These are phyloP conservation scores for Cymbopogon flexuosus DNA, from an alignment of 202 grass and related monocot species.

Conservation along the genomic window DNA sequence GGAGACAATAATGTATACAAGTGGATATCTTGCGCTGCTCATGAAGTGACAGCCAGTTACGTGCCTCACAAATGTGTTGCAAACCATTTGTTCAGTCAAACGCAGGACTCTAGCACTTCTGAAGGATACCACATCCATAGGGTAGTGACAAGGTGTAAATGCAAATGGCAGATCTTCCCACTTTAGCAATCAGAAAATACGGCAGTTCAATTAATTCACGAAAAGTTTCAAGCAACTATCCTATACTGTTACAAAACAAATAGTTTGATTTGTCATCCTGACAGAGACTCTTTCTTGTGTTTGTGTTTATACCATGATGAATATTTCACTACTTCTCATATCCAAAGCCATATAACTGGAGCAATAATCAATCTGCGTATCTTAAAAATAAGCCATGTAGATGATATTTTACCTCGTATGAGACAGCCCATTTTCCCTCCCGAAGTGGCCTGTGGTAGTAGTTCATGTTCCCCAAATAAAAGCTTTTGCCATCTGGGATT, in stretches of 20 bases:
- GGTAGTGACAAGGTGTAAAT: neutral
- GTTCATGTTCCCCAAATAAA: slow-evolving; percentile 95
- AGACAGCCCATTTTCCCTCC: slow-evolving; percentile 88
- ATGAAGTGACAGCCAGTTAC: slow-evolving; percentile 20
- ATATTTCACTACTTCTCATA: neutral
- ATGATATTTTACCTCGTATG: slow-evolving; percentile 55
- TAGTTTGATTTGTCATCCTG: slow-evolving; percentile 6
- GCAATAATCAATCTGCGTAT: neutral
- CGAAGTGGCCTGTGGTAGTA: slow-evolving; percentile 80
- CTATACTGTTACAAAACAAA: neutral
- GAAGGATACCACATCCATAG: neutral
- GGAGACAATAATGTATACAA: slow-evolving; percentile 24
- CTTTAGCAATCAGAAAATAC: neutral
- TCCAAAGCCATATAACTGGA: neutral
- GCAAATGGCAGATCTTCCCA: neutral
- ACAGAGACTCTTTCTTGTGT: neutral
- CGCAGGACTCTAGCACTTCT: neutral
- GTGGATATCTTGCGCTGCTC: slow-evolving; percentile 5
- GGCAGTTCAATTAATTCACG: neutral
- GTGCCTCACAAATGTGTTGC: neutral
- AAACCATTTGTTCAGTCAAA: neutral
- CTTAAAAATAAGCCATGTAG: neutral
- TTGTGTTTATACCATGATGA: neutral
- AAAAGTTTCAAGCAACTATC: neutral
- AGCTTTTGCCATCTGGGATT: slow-evolving; percentile 57